phyloP scores from a whole-genome alignment of 176 grass and related monocot genomes.

The Triticum monococcum region DNA sequence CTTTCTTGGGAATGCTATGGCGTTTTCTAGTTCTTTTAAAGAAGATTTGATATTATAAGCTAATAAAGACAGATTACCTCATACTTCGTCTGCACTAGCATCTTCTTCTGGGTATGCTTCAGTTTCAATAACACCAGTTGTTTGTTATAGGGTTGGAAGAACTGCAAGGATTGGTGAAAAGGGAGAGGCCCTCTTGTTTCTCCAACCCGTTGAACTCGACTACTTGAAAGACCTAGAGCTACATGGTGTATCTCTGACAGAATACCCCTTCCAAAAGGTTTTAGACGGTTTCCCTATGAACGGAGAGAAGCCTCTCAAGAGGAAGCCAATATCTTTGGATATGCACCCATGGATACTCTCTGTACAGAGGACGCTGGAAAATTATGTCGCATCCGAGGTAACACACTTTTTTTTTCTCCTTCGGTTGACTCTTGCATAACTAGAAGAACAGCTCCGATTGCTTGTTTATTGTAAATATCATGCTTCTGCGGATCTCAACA shows the following conservation, averaged over 20 bases:
- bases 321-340: slow-evolving; percentile 69
- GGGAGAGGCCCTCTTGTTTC: slow-evolving; percentile 88
- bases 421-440: neutral
- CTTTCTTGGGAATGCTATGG: neutral
- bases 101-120: neutral
- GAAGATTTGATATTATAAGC: neutral
- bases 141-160: slow-evolving; percentile 77
- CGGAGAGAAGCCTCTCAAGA: slow-evolving; percentile 55
- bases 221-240: slow-evolving; percentile 84
- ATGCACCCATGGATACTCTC: slow-evolving; percentile 91
- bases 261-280: slow-evolving; percentile 82
- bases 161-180: slow-evolving; percentile 90
- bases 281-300: slow-evolving; percentile 66
- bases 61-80: neutral
- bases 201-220: slow-evolving; percentile 87
- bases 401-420: neutral
- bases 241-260: slow-evolving; percentile 71
- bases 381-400: slow-evolving; percentile 70
- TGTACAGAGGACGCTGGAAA: slow-evolving; percentile 78
- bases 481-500: neutral
- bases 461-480: neutral
- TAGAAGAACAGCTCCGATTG: neutral
- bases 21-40: neutral
- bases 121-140: neutral
- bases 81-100: neutral